A percentile compares a stretch with the other conserved stretches of the same genome.
These are phyloP conservation scores for Carex littledalei DNA, from an alignment of 176 grass and related monocot species.

Conservation along the genomic window DNA sequence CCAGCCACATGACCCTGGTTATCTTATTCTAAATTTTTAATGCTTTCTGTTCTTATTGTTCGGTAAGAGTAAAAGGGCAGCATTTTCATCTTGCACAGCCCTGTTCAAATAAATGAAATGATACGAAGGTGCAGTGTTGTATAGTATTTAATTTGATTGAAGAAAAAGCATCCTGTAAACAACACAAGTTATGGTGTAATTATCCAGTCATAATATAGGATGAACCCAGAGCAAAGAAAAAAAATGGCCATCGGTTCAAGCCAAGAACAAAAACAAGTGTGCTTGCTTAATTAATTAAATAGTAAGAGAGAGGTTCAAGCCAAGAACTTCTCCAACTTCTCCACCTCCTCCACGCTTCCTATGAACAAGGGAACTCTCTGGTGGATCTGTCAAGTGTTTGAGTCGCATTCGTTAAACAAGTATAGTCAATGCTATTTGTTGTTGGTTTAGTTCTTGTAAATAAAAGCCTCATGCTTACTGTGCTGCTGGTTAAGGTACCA, in stretches of 20 bases:
- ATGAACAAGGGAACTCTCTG: constrained; percentile 96
- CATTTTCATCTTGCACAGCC: neutral
- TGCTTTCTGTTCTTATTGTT: neutral
- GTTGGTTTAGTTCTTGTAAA: too few relatives aligned
- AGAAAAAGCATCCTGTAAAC: neutral
- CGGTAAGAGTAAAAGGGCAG: neutral
- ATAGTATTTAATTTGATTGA: neutral
- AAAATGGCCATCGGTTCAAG: neutral
- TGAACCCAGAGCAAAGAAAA: neutral
- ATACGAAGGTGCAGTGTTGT: neutral
- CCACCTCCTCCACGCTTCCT: constrained; percentile 91
- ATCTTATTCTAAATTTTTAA: neutral
- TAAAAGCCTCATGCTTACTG: too few relatives aligned
- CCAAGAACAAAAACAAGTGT: neutral
- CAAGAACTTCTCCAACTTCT: constrained; percentile 90
- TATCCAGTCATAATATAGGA: neutral
- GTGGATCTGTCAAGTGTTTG: constrained; percentile 48
- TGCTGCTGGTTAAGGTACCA: too few relatives aligned
- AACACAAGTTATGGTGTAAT: neutral
- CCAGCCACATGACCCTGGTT: neutral
- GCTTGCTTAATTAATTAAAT: constrained; percentile 6
- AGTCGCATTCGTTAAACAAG: too few relatives aligned
- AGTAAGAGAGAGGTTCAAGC: constrained; percentile 26
- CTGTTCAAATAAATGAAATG: neutral
- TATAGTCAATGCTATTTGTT: too few relatives aligned